Percentiles rank a stretch among this genome's conserved stretches.
These are phyloP conservation scores for Geranium brycei DNA, from an alignment of 345 rosid species.

Conservation along the genomic window DNA sequence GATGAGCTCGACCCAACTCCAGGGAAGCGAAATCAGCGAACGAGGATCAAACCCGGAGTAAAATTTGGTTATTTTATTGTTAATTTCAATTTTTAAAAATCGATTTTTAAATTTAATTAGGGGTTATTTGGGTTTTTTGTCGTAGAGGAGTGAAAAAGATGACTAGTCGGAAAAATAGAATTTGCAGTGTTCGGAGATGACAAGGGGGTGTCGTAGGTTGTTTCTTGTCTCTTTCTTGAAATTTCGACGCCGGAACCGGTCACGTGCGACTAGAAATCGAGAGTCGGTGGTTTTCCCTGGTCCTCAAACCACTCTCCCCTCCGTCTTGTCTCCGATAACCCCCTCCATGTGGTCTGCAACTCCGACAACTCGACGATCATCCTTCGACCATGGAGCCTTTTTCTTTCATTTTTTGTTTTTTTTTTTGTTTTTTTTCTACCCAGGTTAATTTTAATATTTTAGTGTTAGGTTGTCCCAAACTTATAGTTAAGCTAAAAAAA, in stretches of 20 bases:
- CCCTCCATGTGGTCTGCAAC: too few species aligned
- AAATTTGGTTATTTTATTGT: conserved; percentile 10
- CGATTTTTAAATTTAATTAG: not conserved
- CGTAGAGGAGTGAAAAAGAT: too few species aligned
- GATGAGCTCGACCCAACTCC: conserved; percentile 62
- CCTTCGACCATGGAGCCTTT: too few species aligned
- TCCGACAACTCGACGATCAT: too few species aligned
- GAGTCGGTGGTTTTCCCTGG: not conserved
- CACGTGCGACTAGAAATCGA: conserved; percentile 9
- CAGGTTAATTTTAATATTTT: too few species aligned
- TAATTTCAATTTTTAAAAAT: not conserved
- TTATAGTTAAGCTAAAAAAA: too few species aligned
- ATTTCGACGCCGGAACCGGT: conserved; percentile 24
- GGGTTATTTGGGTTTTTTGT: not conserved
- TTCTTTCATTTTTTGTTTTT: too few species aligned
- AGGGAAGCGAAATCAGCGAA: conserved; percentile 14
- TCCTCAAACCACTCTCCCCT: too few species aligned
- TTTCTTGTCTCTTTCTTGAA: conserved; percentile 23
- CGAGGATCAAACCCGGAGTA: not conserved
- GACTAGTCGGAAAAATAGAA: too few species aligned
- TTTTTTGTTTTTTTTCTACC: too few species aligned
- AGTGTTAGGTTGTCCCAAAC: too few species aligned
- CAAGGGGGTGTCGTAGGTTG: conserved; percentile 12
- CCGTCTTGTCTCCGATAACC: too few species aligned
- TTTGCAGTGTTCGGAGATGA: conserved; percentile 2